These are phyloP conservation scores for Candida dubliniensis DNA, from an alignment of 1,139 yeast species.

Conservation along the genomic window DNA sequence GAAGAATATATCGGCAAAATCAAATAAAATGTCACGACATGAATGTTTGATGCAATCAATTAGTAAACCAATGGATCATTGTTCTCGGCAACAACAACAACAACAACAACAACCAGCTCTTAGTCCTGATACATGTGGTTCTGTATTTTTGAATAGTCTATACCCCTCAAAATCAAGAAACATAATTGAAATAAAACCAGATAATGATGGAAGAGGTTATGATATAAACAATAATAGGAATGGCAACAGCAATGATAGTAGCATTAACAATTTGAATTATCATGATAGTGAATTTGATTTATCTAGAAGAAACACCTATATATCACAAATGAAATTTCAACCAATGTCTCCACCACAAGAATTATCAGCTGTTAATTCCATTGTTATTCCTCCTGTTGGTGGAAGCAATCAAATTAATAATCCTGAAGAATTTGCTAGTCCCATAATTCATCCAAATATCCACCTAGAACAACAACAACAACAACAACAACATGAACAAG, in stretches of 20 bases:
- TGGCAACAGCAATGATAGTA: neutral
- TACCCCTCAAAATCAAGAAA: constrained; percentile 9
- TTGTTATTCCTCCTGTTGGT: constrained; percentile 16
- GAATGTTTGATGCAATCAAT: constrained; percentile 12
- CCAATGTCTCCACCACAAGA: constrained; percentile 10
- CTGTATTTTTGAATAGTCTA: constrained; percentile 9
- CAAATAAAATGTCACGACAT: constrained; percentile 3
- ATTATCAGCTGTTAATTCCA: constrained; percentile 12
- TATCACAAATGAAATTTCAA: constrained; percentile 7
- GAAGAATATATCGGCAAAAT: constrained; percentile 8
- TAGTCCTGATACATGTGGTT: neutral
- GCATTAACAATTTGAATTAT: neutral
- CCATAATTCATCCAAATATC: constrained; percentile 16
- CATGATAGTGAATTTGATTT: constrained; percentile 1
- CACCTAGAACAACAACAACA: neutral
- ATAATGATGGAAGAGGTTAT: constrained; percentile 1
- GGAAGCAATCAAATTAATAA: constrained; percentile 5
- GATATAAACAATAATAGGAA: neutral
- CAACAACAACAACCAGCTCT: constrained; percentile 1
- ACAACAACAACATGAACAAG: neutral
- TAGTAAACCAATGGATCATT: constrained; percentile 10
- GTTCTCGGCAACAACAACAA: neutral
- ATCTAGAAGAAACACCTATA: constrained; percentile 3
- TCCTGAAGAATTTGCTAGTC: constrained; percentile 11
- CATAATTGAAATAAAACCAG: constrained; percentile 11